Conservation (phyloP, 352 stramenopile genomes). For the Phytopythium aichiense region DNA sequence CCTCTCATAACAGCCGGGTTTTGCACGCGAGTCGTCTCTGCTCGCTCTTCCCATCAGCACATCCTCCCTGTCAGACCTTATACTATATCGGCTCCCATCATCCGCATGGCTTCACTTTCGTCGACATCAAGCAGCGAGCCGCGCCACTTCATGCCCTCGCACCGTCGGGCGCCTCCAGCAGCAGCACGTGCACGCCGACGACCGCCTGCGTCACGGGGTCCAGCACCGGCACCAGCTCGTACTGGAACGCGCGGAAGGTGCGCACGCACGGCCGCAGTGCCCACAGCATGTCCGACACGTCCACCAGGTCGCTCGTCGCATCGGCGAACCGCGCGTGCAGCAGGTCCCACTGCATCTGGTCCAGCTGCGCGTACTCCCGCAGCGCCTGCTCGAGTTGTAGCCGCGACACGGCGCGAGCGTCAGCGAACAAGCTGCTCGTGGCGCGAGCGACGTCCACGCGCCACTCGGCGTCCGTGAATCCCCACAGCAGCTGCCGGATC, state of each 20-base stretch:
- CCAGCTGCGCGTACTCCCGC: slow-evolving; percentile 22
- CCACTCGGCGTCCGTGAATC: slow-evolving; percentile 43
- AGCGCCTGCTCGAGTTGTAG: slow-evolving; percentile 38
- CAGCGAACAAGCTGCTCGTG: slow-evolving; percentile 12
- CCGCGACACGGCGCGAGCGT: slow-evolving; percentile 12
- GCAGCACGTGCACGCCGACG: slow-evolving; percentile 46
- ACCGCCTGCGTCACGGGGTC: slow-evolving; percentile 53
- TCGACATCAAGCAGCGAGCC: neutral
- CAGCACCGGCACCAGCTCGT: slow-evolving; percentile 52
- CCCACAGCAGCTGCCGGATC: slow-evolving; percentile 48
- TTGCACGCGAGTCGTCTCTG: neutral
- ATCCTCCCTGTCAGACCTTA: neutral
- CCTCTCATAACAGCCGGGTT: neutral
- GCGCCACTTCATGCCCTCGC: neutral
- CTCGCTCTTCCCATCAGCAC: neutral
- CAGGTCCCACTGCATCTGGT: slow-evolving; percentile 39
- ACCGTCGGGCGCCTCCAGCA: slow-evolving; percentile 13
- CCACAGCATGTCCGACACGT: slow-evolving; percentile 33
- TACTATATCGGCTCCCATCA: neutral
- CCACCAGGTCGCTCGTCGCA: slow-evolving; percentile 26
- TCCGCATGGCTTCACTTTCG: neutral
- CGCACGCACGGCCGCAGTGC: slow-evolving; percentile 31
- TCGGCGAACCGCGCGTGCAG: slow-evolving; percentile 43
- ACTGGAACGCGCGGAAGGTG: slow-evolving; percentile 26
- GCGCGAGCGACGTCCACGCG: slow-evolving; percentile 27